These are phyloP conservation scores for Daldinia eschscholtzii DNA, from an alignment of 2,329 filamentous ascomycete species.

Conservation along the genomic window DNA sequence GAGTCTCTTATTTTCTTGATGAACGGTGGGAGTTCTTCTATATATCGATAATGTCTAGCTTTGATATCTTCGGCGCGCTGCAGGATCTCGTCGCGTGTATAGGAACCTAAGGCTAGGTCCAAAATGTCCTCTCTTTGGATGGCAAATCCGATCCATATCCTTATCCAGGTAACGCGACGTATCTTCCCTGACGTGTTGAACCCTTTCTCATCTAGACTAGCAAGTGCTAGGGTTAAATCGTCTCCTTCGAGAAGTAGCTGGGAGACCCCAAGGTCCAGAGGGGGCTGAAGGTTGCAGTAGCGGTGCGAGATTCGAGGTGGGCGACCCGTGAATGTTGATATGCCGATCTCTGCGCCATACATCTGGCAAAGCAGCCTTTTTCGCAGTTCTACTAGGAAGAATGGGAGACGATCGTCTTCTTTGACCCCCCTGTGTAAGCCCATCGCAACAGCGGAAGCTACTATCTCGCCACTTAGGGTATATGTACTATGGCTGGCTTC, in stretches of 20 bases:
- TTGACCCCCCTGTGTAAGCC: conserved; percentile 52
- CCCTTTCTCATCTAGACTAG: conserved; percentile 49
- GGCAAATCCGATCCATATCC: conserved; percentile 47
- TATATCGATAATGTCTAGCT: conserved; percentile 44
- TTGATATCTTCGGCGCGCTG: conserved; percentile 46
- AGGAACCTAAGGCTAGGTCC: conserved; percentile 52
- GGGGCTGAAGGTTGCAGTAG: conserved; percentile 51
- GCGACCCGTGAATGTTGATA: conserved; percentile 52
- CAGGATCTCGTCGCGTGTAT: conserved; percentile 51
- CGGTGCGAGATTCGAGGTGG: conserved; percentile 53
- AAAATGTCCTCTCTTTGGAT: conserved; percentile 53
- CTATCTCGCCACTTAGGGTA: conserved; percentile 50
- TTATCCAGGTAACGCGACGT: conserved; percentile 46
- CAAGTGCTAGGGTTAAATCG: conserved; percentile 46
- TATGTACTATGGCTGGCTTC: conserved; percentile 51
- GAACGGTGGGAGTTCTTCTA: conserved; percentile 47
- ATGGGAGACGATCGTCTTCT: conserved; percentile 48
- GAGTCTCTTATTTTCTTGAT: conserved; percentile 45
- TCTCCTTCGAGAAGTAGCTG: conserved; percentile 48
- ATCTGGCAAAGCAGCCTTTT: conserved; percentile 46
- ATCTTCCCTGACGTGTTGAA: conserved; percentile 47
- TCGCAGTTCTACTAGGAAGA: conserved; percentile 52
- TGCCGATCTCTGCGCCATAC: conserved; percentile 52
- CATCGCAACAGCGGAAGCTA: conserved; percentile 51
- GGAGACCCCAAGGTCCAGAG: conserved; percentile 49